Evolutionary conservation across 257 asterid genomes (phyloP), one percentile per base, ranked within the genome.

Genomic region (Eustoma russellianum): DNA sequence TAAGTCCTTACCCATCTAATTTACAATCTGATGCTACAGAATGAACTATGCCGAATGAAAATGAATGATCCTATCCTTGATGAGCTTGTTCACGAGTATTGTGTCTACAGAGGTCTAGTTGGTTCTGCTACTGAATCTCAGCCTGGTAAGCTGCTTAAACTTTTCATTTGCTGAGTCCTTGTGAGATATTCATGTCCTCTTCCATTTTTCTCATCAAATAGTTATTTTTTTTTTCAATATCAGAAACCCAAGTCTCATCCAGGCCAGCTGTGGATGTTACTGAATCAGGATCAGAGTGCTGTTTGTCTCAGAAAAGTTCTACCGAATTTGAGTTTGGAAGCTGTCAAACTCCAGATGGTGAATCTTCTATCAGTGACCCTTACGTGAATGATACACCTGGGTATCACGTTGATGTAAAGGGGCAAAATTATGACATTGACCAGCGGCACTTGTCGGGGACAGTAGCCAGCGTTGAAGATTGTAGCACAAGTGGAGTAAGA

Each of bases 61-160:
- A 49, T 88, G 73, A 81, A 92, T 66, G 68, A 60, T 28, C 67
- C 91, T 14, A 50, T 83, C 60, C 80, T 92, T 69, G 99, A 92
- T 72, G 95, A 85, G 68, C 94, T 92, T 73, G 85, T 92, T 63
- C 93, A 56, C 9, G 99, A 92, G 76, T 88, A 88, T 65, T 92
- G 99, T 68, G 64, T 92, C 64, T 92, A 85, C 62, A 74, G 97
- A 80, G 99, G 97, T 43, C 80, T 92, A 15, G 83, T 85, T 65
- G 88, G 79, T 76, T 68, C 79, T 55, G 65, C 57, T 64, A 63
- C 64, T 18, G 54, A 62, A 13, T 63, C 65, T 28, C 69, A 50
- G 61, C 44, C 80, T 50, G 82, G 96, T 79, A 67, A 62, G 43
- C 43, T 1, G 58, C 3, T 1, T 53, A 41, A 49, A 45, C 35